Percentiles rank a stretch among this genome's conserved stretches.
Conservation (phyloP, 345 rosid species). For the Murraya koenigii region DNA sequence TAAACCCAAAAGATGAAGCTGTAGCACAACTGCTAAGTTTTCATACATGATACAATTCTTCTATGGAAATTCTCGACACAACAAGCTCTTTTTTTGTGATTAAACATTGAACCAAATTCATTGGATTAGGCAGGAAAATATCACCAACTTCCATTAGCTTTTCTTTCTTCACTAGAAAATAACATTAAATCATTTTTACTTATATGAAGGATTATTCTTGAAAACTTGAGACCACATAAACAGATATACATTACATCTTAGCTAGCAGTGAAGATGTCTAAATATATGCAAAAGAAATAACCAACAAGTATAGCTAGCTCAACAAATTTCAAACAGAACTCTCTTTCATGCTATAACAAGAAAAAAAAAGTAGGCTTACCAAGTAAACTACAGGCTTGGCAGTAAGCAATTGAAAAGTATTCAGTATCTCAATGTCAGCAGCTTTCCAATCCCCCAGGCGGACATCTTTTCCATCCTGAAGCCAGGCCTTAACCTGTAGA, state of each 20-base stretch:
- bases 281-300: background rate
- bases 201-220: background rate
- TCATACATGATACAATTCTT: background rate
- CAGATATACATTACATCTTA: background rate
- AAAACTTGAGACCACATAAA: background rate
- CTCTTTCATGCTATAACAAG: background rate
- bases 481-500: constrained; percentile 74
- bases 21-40: background rate
- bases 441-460: constrained; percentile 98
- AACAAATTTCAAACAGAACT: background rate
- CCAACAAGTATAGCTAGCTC: background rate
- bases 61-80: background rate
- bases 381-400: constrained; percentile 98
- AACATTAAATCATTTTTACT: background rate
- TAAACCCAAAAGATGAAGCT: background rate
- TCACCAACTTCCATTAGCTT: background rate
- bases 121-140: background rate
- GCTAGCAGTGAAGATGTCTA: background rate
- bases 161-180: background rate
- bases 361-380: constrained; percentile 36
- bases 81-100: background rate
- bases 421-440: constrained; percentile 88
- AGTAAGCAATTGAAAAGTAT: constrained; percentile 91
- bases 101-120: background rate
- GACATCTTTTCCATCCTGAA: constrained; percentile 80